Percentiles rank a stretch among this genome's conserved stretches.
These are phyloP conservation scores for Aureobasidium pullulans DNA, from an alignment of 2,329 filamentous ascomycete genomes.

Conservation along the genomic window DNA sequence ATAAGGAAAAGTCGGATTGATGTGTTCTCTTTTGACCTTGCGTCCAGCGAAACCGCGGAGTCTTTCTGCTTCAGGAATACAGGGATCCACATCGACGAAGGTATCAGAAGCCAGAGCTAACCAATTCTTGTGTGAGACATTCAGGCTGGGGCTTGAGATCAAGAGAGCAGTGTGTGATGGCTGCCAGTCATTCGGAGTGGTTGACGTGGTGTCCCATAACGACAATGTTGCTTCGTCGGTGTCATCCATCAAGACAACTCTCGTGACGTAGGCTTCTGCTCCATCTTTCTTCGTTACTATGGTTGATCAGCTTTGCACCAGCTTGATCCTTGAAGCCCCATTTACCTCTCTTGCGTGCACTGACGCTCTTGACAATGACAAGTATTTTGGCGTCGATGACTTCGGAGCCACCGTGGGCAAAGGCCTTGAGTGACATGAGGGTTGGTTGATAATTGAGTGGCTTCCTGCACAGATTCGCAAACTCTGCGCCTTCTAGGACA, in stretches of 20 bases:
- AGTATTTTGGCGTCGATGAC: conserved; percentile 45
- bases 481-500: conserved; percentile 43
- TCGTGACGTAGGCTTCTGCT: conserved; percentile 38
- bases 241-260: conserved; percentile 51
- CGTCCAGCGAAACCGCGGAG: conserved; percentile 43
- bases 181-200: conserved; percentile 33
- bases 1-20: conserved; percentile 43
- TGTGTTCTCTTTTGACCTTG: conserved; percentile 42
- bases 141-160: conserved; percentile 40
- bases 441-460: conserved; percentile 39
- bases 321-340: not conserved
- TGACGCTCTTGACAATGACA: conserved; percentile 52
- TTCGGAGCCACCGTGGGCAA: conserved; percentile 49
- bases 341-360: conserved; percentile 42
- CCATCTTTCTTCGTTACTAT: conserved; percentile 43
- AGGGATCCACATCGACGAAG: conserved; percentile 49
- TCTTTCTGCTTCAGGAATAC: conserved; percentile 47
- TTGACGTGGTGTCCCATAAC: conserved; percentile 46
- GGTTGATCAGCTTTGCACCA: not conserved
- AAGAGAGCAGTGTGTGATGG: conserved; percentile 45
- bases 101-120: conserved; percentile 36
- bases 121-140: conserved; percentile 21
- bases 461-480: conserved; percentile 36
- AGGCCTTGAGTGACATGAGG: conserved; percentile 51
- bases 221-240: conserved; percentile 48